phyloP scores from a whole-genome alignment of 164 flowering plant genomes.

The Annona cherimola region DNA sequence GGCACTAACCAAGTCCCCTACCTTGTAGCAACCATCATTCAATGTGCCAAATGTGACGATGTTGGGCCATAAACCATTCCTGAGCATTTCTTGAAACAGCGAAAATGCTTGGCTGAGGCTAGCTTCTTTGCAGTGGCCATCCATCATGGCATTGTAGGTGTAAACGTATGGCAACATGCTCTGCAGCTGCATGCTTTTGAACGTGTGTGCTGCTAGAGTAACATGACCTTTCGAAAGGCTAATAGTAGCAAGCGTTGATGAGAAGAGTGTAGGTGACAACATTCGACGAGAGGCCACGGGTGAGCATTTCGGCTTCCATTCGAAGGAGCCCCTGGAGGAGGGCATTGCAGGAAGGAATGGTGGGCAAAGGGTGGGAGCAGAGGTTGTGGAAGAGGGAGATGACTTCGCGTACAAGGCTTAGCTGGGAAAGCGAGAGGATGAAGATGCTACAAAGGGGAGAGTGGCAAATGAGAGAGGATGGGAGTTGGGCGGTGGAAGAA shows the following conservation, averaged over 20 bases:
- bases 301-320: constrained; percentile 35
- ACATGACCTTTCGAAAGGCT: constrained; percentile 41
- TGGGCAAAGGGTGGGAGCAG: constrained; percentile 39
- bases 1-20: constrained; percentile 40
- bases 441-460: constrained; percentile 41
- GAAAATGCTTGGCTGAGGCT: constrained; percentile 29
- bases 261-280: constrained; percentile 56
- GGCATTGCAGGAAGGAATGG: constrained; percentile 46
- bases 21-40: constrained; percentile 50
- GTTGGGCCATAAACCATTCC: constrained; percentile 40
- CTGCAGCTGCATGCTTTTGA: constrained; percentile 36
- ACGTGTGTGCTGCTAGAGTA: constrained; percentile 39
- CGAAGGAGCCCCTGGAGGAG: constrained; percentile 51
- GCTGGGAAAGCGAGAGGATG: constrained; percentile 45
- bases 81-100: constrained; percentile 49
- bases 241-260: constrained; percentile 48
- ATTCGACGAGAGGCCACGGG: constrained; percentile 35
- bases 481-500: constrained; percentile 30
- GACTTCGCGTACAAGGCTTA: constrained; percentile 64
- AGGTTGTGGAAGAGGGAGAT: constrained; percentile 50
- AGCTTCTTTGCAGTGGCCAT: constrained; percentile 54
- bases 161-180: constrained; percentile 52
- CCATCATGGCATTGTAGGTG: constrained; percentile 53
- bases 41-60: constrained; percentile 55
- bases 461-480: too few species aligned